phyloP scores from a whole-genome alignment of 2,329 filamentous ascomycete genomes.

The Fusarium floridanum region DNA sequence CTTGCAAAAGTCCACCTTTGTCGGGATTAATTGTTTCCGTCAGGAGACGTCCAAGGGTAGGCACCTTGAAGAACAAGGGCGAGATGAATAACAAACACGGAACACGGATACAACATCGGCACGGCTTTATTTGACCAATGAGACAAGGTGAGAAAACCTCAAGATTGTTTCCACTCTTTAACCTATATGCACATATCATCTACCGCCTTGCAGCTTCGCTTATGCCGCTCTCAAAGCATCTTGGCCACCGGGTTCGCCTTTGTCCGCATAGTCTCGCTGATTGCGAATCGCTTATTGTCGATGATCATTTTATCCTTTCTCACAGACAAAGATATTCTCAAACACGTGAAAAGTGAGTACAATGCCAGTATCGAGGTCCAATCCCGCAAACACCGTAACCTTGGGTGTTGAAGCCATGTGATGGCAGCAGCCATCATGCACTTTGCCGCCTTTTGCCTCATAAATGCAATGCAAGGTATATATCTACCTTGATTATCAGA shows the following conservation, averaged over 20 bases:
- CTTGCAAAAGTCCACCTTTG: no score
- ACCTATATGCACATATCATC: background rate
- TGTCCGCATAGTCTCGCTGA: background rate
- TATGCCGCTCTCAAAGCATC: background rate
- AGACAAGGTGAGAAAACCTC: accelerated
- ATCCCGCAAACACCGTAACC: background rate
- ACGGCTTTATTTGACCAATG: background rate
- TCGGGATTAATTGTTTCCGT: background rate
- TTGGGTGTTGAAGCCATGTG: background rate
- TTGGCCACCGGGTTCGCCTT: background rate
- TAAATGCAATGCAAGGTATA: background rate
- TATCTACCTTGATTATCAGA: background rate
- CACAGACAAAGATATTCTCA: accelerated
- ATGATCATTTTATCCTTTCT: background rate
- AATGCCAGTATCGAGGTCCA: background rate
- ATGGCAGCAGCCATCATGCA: background rate
- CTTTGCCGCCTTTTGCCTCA: background rate
- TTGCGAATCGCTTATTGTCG: background rate
- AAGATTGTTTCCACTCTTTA: background rate
- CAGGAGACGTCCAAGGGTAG: background rate
- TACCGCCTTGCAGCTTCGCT: background rate
- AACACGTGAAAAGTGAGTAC: background rate
- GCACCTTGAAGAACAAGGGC: background rate
- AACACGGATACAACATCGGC: background rate
- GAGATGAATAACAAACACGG: background rate